Base-by-base conservation (phyloP, 352 stramenopile species). In the Pythium phragmiticola region DNA sequence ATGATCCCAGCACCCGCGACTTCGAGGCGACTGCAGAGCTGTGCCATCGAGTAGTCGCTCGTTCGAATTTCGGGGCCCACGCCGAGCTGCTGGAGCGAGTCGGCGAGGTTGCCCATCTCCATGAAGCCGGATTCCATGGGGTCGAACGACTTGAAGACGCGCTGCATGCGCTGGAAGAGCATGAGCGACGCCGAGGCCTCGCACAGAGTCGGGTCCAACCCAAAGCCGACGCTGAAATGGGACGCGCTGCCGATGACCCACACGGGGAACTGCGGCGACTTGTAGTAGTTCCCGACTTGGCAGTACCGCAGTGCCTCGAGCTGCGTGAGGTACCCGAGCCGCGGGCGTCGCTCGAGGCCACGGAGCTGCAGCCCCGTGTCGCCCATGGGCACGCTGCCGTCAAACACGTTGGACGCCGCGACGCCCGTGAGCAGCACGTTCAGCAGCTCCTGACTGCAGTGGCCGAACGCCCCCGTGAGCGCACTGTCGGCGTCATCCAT, bases 171-270 rank as follows among this genome's bases (percentile, higher is more conserved):
- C 68, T 96, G 86, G 28, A 97, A 82, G 36, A 98, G 72, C 60
- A 79, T 66, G 66, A 89, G 74, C 42, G 79, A 95, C 23, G 71
- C 65, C 8, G 84, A 87, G 67, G 93, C 74, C 37, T 90, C 59
- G 73, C 78, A 74, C 73, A 88, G 67, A 33, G 72, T 39, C 46
- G 48, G 46, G 41, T 89, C 75, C 36, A 92, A 56, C 26, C 78
- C 82, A 72, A 98, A 97, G 21, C 90, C 70, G 16, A 98, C 86
- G 21, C 83, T 94, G 69, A 98, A 98, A 62, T 98, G 93, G 42
- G 79, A 95, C 4, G 86, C 78, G 47, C 84, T 96, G 14, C 84
- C 93, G 49, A 98, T 74, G 4, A 98, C 80, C 91, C 90, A 98
- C 55, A 98, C 77, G 0, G 93, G 90, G 43, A 87, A 87, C 54